Conservation (phyloP, 169 alveolate genomes). For the Gregarina niphandrodes region DNA sequence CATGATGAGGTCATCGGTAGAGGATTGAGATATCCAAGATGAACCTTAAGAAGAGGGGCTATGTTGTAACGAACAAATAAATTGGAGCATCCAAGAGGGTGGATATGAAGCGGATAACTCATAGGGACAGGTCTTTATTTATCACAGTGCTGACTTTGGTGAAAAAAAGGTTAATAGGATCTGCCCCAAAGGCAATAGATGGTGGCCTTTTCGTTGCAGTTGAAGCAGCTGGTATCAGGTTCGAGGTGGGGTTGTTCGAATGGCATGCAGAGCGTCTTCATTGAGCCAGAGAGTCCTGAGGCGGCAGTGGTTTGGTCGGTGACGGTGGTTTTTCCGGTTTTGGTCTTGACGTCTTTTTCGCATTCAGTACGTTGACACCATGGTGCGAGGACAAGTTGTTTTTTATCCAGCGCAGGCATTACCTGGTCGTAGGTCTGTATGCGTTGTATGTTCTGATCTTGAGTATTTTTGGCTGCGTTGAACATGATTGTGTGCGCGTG, state of each 20-base stretch:
- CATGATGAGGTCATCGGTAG: too few species aligned
- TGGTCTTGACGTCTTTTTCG: slow-evolving; percentile 32
- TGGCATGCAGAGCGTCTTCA: slow-evolving; percentile 87
- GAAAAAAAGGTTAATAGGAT: slow-evolving; percentile 46
- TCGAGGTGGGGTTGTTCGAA: slow-evolving; percentile 49
- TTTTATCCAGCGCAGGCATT: slow-evolving; percentile 48
- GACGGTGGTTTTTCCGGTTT: slow-evolving; percentile 7
- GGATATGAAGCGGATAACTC: too few species aligned
- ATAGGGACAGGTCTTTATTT: too few species aligned
- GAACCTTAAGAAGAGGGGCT: too few species aligned
- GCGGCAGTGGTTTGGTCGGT: too few species aligned
- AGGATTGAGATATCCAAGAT: too few species aligned
- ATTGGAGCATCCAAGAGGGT: too few species aligned
- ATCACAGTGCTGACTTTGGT: too few species aligned
- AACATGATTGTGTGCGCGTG: slow-evolving; percentile 18
- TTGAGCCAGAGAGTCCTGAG: too few species aligned
- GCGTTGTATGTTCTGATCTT: slow-evolving; percentile 12
- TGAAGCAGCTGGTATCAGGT: slow-evolving; percentile 58
- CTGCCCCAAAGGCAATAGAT: slow-evolving; percentile 67
- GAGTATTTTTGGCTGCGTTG: slow-evolving; percentile 7
- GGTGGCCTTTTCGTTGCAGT: slow-evolving; percentile 63
- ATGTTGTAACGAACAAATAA: too few species aligned
- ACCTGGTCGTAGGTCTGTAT: slow-evolving; percentile 23
- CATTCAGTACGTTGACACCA: slow-evolving; percentile 43
- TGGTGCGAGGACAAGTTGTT: slow-evolving; percentile 52